Conservation (phyloP, 164 flowering plant genomes). For the Macadamia tetraphylla region DNA sequence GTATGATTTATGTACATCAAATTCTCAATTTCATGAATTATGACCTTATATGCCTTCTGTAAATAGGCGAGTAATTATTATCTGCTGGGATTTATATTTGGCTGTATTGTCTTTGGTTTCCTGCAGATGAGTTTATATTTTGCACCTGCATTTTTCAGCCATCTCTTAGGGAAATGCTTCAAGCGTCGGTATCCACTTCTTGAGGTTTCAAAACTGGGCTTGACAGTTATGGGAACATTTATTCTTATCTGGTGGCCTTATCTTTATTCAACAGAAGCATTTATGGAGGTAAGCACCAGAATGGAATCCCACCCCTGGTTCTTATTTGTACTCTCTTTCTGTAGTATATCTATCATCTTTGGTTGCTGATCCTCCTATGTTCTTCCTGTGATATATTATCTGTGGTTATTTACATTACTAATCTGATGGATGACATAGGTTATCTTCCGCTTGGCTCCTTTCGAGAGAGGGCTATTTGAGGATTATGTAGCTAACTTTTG, state of each 20-base stretch:
- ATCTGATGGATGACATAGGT: conserved; percentile 43
- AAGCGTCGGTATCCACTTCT: conserved; percentile 51
- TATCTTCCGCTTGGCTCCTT: conserved; percentile 85
- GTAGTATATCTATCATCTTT: too few relatives aligned
- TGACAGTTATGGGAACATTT: conserved; percentile 76
- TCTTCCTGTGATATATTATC: not conserved
- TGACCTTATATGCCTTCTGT: too few relatives aligned
- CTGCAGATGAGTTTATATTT: conserved; percentile 93
- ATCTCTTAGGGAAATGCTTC: conserved; percentile 78
- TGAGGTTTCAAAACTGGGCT: conserved; percentile 63
- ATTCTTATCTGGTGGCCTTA: conserved; percentile 89
- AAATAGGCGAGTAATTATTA: not conserved
- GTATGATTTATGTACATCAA: too few relatives aligned
- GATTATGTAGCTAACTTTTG: conserved; percentile 97
- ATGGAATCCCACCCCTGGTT: too few relatives aligned
- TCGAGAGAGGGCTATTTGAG: conserved; percentile 92
- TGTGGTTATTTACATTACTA: not conserved
- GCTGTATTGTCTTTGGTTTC: not conserved
- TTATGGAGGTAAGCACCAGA: conserved; percentile 41
- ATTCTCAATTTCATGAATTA: too few relatives aligned
- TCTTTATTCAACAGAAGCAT: conserved; percentile 54
- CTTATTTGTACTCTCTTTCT: too few relatives aligned
- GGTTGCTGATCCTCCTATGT: not conserved
- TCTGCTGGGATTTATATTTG: not conserved
- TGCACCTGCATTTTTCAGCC: conserved; percentile 93